Base-by-base conservation (phyloP, 192 early-diverging fungal genomes). In the Coemansia sp. region DNA sequence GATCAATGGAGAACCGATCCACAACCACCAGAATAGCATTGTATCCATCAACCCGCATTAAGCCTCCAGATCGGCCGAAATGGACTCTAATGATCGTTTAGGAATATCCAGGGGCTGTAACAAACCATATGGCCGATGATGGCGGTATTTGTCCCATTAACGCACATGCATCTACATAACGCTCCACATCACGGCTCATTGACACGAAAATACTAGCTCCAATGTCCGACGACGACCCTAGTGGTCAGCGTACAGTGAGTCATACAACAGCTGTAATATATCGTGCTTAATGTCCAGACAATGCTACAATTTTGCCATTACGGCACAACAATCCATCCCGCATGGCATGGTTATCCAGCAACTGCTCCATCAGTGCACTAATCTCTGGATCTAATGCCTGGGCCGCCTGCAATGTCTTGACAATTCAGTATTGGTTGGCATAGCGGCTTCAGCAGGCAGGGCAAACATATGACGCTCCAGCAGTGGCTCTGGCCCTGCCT, bases 1-100 rank as follows among this genome's bases (percentile, higher is more conserved):
- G 14, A 53, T 40, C 50, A 37, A 34, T 62, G 0, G 51, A 45
- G 17, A 49, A 41, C 7, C 38, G 15, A 3, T 62, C 60, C 0
- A 62, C 53, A 2, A 62, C 52, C 0, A 38, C 43, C 44, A 62
- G 15, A 10, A 62, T 54, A 1, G 46, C 30, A 16, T 55, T 6
- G 43, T 23, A 8, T 6, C 34, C 17, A 26, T 14, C 21, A n/a
- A 34, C 28, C 32, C 28, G 2, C 0, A 36, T 41, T 21, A 62
- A n/a, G 4, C 51, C 14, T 48, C 31, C 4, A 62, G 54, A 11
- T 62, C 39, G 37, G 40, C 12, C 1, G 51, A 53, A 5, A 53
- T 23, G 1, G 38, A 53, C 51, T 53, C 26, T 39, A 36, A 53
- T 5, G 38, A 39, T 9, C 14, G 18, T 2, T 3, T 11, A 1